These are phyloP conservation scores for Solidago caesia DNA, from an alignment of 129 eudicot genomes.

Conservation along the genomic window DNA sequence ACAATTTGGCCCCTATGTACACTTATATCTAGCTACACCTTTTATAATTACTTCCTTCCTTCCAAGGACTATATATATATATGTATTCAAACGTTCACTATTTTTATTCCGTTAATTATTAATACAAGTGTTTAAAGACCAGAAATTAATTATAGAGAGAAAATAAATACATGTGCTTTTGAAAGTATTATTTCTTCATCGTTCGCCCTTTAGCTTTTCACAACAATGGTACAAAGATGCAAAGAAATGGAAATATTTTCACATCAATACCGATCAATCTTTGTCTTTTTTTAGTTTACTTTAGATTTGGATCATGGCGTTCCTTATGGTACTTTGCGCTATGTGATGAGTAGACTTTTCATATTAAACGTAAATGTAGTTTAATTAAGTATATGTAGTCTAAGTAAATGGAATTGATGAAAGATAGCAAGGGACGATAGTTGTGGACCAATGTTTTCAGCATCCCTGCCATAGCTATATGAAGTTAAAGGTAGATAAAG, in stretches of 20 bases:
- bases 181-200: slow-evolving; percentile 1
- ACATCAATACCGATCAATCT: slow-evolving; percentile 23
- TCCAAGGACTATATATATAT: background rate
- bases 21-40: background rate
- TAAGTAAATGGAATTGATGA: background rate
- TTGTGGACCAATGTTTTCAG: slow-evolving; percentile 11
- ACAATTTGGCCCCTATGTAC: slow-evolving; percentile 28
- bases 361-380: no score
- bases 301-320: slow-evolving; percentile 20
- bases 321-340: slow-evolving; percentile 16
- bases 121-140: no score
- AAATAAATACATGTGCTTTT: background rate
- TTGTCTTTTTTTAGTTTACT: slow-evolving; percentile 28
- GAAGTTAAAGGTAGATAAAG: background rate
- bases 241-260: slow-evolving; percentile 22
- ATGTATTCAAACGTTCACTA: no score
- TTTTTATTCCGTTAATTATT: no score
- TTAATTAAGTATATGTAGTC: background rate
- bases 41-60: background rate
- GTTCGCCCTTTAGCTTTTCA: slow-evolving; percentile 24
- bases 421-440: background rate
- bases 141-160: background rate
- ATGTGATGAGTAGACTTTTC: background rate
- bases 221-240: slow-evolving; percentile 10
- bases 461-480: slow-evolving; percentile 14